Conservation (phyloP, 2,329 filamentous ascomycete genomes). For the Trichophyton schoenleinii region DNA sequence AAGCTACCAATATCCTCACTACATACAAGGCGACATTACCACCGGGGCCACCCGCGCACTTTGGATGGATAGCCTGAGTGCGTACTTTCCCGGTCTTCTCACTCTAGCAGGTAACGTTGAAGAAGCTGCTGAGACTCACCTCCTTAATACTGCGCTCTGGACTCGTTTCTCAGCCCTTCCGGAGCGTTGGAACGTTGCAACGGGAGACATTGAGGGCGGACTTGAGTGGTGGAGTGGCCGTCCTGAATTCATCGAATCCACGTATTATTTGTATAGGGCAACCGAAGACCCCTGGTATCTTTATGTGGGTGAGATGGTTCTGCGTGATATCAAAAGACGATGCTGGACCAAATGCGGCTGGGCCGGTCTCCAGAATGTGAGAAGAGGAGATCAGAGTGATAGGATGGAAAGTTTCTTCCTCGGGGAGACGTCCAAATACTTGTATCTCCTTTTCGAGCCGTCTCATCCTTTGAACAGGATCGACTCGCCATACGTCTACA, state of each 20-base stretch:
- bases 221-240: slow-evolving; percentile 91
- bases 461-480: slow-evolving; percentile 76
- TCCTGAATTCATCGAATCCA: slow-evolving; percentile 94
- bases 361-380: slow-evolving; percentile 75
- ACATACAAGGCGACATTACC: slow-evolving; percentile 75
- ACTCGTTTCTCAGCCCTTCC: slow-evolving; percentile 86
- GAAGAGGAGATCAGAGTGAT: slow-evolving; percentile 73
- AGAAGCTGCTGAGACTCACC: slow-evolving; percentile 77
- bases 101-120: slow-evolving; percentile 78
- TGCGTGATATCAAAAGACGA: slow-evolving; percentile 72
- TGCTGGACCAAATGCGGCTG: slow-evolving; percentile 89
- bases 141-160: slow-evolving; percentile 89
- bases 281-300: slow-evolving; percentile 94
- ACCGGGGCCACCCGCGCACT: slow-evolving; percentile 80
- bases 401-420: slow-evolving; percentile 99
- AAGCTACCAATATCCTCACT: slow-evolving; percentile 73
- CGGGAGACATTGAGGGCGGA: slow-evolving; percentile 71
- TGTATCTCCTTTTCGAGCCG: slow-evolving; percentile 80
- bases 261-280: slow-evolving; percentile 87
- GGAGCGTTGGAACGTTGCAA: slow-evolving; percentile 81
- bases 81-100: slow-evolving; percentile 85
- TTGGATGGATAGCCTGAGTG: slow-evolving; percentile 93
- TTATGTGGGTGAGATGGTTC: slow-evolving; percentile 88
- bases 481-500: slow-evolving; percentile 83
- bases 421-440: slow-evolving; percentile 89